These are phyloP conservation scores for Tremella fuciformis DNA, from an alignment of 768 basidiomycete species.

Conservation along the genomic window DNA sequence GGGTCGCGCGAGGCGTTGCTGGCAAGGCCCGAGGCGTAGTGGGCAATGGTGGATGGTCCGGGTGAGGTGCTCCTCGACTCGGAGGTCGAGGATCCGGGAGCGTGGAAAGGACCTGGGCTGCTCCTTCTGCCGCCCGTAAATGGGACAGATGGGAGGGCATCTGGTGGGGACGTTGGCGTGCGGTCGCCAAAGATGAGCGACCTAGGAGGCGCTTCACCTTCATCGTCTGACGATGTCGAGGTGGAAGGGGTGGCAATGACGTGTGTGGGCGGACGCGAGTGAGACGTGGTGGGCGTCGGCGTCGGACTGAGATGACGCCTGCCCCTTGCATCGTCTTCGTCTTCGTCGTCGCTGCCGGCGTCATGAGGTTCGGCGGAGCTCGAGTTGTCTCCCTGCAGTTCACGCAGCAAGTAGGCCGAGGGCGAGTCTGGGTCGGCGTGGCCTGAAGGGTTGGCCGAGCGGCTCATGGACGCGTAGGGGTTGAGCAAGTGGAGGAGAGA, in stretches of 20 bases:
- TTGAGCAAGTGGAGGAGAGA: constrained; percentile 31
- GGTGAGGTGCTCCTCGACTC: constrained; percentile 27
- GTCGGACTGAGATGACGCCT: constrained; percentile 12
- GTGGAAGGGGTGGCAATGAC: constrained; percentile 22
- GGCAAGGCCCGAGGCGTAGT: constrained; percentile 36
- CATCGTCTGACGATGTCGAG: constrained; percentile 8
- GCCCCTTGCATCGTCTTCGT: not conserved
- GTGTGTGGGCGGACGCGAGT: constrained; percentile 7
- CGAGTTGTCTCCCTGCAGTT: constrained; percentile 31
- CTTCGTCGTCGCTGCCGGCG: constrained; percentile 8
- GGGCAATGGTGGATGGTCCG: constrained; percentile 37
- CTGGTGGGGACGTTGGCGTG: constrained; percentile 18
- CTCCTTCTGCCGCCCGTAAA: not conserved
- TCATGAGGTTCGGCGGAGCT: constrained; percentile 1
- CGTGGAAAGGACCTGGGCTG: constrained; percentile 26
- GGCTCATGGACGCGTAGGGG: constrained; percentile 35
- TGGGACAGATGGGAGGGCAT: not conserved
- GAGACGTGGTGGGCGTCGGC: constrained; percentile 31
- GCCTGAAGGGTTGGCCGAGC: constrained; percentile 19
- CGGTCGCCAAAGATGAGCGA: constrained; percentile 28
- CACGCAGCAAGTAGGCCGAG: constrained; percentile 38
- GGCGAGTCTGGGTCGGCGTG: constrained; percentile 38
- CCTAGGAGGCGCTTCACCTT: constrained; percentile 25
- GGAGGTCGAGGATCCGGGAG: constrained; percentile 19
- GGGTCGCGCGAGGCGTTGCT: constrained; percentile 18